phyloP scores from a whole-genome alignment of 169 alveolate species.

The Eimeria praecox region DNA sequence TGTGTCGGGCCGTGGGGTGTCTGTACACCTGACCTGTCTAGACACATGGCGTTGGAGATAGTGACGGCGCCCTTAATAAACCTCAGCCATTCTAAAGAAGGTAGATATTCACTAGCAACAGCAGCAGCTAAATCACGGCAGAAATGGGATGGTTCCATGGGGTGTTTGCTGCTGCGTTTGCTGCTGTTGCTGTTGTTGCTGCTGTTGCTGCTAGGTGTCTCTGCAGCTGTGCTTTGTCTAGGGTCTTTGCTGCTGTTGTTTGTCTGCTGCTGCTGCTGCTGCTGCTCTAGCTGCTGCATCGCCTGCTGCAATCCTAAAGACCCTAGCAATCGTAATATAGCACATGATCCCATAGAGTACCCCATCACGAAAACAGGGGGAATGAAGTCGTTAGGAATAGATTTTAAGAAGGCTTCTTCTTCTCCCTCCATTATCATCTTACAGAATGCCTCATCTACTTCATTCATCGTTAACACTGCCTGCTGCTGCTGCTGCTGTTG shows the following conservation, averaged over 20 bases:
- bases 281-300: constrained; percentile 38
- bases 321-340: neutral
- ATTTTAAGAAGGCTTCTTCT: neutral
- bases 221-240: neutral
- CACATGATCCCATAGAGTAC: constrained; percentile 29
- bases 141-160: neutral
- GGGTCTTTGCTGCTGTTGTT: neutral
- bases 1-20: no score
- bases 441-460: neutral
- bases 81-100: neutral
- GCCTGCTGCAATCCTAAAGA: constrained; percentile 36
- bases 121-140: constrained; percentile 38
- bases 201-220: constrained; percentile 7
- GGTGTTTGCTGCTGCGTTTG: constrained; percentile 15
- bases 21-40: constrained; percentile 40
- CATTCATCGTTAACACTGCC: neutral
- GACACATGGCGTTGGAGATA: constrained; percentile 50
- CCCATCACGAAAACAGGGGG: constrained; percentile 14
- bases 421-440: constrained; percentile 28
- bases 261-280: constrained; percentile 42
- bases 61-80: constrained; percentile 53
- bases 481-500: neutral
- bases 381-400: neutral
- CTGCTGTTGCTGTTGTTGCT: constrained; percentile 35
- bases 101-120: constrained; percentile 46